Base-by-base conservation (phyloP, 768 basidiomycete genomes). In the Cyclocybe aegerita region DNA sequence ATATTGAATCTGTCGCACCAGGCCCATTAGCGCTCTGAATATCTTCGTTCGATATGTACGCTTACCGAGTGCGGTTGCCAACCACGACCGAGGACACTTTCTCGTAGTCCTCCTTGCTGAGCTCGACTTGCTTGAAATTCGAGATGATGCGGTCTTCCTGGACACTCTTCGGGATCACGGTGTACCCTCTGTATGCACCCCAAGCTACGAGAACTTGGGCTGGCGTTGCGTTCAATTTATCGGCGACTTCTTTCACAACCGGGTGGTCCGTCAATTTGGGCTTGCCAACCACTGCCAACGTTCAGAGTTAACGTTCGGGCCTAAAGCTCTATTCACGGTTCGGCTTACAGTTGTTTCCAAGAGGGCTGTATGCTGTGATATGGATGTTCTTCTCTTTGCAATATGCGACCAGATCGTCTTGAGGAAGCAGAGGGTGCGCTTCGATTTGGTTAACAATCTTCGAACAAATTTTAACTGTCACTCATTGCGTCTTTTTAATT, bases 161-260 rank as follows among this genome's bases (percentile, higher is more conserved):
- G 23, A 91, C 88, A 48, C 82, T 84, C 78, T 94, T 93, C 12
- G 92, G 92, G 60, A 93, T 90, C 54, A 93, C 86, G 7, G 83
- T 84, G 66, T 83, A 86, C 9, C 90, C 92, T 37, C 90, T 79
- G 58, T 83, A 65, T 34, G 69, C 79, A 9, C 82, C 86, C 90
- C 90, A 95, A 0, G 90, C 88, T 53, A 96, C 70, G 48, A 94
- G 76, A 34, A 94, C 86, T 66, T 94, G 89, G 0, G 90, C 92
- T 2, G 89, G 72, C 1, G 86, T 85, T 4, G 82, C 86, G 32
- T 72, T 70, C 33, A 86, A 75, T 59, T 73, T 76, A 53, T 81
- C 66, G 15, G 90, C 90, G 41, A 93, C 75, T 48, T 78, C 77
- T 40, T 75, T 59, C 17, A 94, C 78, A 40, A 71, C 72, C 4